A percentile compares a stretch with the other conserved stretches of the same genome.
Evolutionary conservation across 306 rosid genomes (phyloP).

Genomic region (Mimosa bimucronata): DNA sequence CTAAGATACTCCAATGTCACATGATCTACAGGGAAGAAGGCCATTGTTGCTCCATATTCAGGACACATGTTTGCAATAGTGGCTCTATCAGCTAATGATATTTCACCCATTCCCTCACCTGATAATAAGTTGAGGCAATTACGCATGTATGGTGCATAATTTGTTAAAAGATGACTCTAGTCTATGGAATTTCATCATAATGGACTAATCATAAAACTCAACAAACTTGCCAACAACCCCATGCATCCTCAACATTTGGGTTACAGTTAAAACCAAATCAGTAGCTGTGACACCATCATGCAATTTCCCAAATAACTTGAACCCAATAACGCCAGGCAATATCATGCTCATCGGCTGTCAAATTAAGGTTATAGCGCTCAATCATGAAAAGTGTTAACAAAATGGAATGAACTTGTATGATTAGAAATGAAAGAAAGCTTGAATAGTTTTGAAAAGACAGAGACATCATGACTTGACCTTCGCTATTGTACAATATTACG

Average conservation of each 20-base stretch:
- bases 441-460: neutral
- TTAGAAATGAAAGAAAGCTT: neutral
- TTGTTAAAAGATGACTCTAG: neutral
- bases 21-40: slow-evolving; percentile 90
- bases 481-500: neutral
- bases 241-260: slow-evolving; percentile 91
- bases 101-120: slow-evolving; percentile 89
- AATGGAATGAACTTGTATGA: neutral
- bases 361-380: neutral
- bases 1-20: slow-evolving; percentile 91
- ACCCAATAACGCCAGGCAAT: slow-evolving; percentile 94
- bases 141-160: neutral
- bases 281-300: slow-evolving; percentile 87
- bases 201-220: slow-evolving; percentile 78
- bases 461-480: neutral
- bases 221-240: slow-evolving; percentile 97
- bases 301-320: slow-evolving; percentile 85
- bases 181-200: neutral
- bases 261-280: slow-evolving; percentile 90
- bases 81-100: slow-evolving; percentile 94
- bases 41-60: slow-evolving; percentile 99
- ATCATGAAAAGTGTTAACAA: neutral
- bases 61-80: slow-evolving; percentile 99
- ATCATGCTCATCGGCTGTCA: slow-evolving; percentile 97
- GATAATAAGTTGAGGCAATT: slow-evolving; percentile 27